Evolutionary conservation across 768 basidiomycete species (phyloP).

Genomic region (Collybia mongolica): DNA sequence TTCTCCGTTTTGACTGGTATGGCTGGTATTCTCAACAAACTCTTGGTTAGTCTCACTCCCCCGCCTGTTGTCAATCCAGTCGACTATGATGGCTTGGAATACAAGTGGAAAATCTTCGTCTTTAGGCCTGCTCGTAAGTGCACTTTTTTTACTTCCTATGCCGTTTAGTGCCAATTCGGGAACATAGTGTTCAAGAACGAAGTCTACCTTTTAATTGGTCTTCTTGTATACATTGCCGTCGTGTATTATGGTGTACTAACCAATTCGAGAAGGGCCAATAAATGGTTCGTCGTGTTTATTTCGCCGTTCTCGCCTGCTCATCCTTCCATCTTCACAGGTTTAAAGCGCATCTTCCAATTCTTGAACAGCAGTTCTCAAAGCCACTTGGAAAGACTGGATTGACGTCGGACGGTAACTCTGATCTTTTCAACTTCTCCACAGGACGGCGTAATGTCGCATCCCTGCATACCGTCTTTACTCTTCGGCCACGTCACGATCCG

Average conservation of each 20-base stretch:
- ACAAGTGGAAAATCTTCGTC: conserved; percentile 69
- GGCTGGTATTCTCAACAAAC: conserved; percentile 29
- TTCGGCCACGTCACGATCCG: conserved; percentile 84
- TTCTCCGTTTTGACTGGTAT: conserved; percentile 10
- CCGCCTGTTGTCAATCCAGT: conserved; percentile 49
- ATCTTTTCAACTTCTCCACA: conserved; percentile 86
- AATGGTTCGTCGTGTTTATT: conserved; percentile 51
- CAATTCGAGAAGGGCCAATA: conserved; percentile 61
- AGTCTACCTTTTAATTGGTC: conserved; percentile 45
- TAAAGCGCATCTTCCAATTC: conserved; percentile 53
- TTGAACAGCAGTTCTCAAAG: conserved; percentile 73
- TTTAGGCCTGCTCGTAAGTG: conserved; percentile 78
- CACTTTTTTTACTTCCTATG: background rate
- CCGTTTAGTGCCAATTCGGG: background rate
- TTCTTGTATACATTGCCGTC: conserved; percentile 56
- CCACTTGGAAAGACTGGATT: conserved; percentile 53
- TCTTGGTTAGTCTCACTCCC: conserved; percentile 49
- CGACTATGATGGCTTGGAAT: conserved; percentile 76
- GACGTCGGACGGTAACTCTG: conserved; percentile 67
- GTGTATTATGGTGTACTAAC: conserved; percentile 58
- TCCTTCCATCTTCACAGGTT: conserved; percentile 42
- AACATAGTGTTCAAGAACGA: conserved; percentile 65
- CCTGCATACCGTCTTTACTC: conserved; percentile 75
- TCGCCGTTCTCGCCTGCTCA: conserved; percentile 5
- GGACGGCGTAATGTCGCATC: conserved; percentile 77